Percentiles rank a stretch among this genome's conserved stretches.
phyloP scores from a whole-genome alignment of 192 early-diverging fungal genomes.

The Coemansia sp. region DNA sequence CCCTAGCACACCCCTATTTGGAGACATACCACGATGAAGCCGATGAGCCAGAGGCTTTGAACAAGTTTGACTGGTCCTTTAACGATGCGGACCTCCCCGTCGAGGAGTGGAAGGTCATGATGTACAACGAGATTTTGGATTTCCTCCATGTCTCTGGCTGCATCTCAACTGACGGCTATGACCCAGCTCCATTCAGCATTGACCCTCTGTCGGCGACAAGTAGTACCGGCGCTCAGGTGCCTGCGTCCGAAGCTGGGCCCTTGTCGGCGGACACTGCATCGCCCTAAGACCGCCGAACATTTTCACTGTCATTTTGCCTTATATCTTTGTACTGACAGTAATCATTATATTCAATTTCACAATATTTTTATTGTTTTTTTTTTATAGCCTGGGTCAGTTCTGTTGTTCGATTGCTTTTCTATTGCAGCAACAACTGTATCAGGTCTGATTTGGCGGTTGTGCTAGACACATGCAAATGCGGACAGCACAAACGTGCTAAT shows the following conservation, averaged over 20 bases:
- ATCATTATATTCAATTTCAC: background rate
- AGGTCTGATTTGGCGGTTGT: background rate
- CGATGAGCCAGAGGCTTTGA: conserved; percentile 85
- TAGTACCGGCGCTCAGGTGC: background rate
- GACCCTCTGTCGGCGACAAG: background rate
- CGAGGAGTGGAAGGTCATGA: conserved; percentile 89
- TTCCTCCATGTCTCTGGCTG: conserved; percentile 65
- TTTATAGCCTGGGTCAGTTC: background rate
- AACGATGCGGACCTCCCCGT: conserved; percentile 87
- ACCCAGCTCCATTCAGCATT: background rate
- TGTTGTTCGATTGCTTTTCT: background rate
- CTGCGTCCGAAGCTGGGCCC: background rate
- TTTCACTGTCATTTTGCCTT: background rate
- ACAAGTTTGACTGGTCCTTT: conserved; percentile 98
- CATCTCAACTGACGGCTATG: background rate
- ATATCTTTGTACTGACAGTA: background rate
- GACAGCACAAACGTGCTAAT: background rate
- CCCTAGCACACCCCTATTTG: conserved; percentile 87
- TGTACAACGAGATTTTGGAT: conserved; percentile 84
- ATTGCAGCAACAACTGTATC: background rate
- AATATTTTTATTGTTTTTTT: background rate
- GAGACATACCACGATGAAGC: conserved; percentile 89
- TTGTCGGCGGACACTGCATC: background rate
- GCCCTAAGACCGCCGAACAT: background rate
- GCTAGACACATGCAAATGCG: background rate